phyloP scores from a whole-genome alignment of 2,329 filamentous ascomycete genomes.

The Cladosporium sp. region DNA sequence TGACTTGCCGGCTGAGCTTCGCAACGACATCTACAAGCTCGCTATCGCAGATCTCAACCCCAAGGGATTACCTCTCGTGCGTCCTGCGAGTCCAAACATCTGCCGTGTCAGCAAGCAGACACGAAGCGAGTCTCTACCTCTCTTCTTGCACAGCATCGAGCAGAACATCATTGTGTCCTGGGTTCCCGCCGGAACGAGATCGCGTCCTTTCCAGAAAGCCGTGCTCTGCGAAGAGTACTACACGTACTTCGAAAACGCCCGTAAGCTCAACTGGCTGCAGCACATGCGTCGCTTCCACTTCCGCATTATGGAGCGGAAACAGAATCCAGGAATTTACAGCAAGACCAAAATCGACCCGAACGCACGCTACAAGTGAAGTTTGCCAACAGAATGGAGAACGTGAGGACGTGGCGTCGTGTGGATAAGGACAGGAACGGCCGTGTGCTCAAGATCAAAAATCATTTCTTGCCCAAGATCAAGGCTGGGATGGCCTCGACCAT shows the following conservation, averaged over 20 bases:
- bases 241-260: neutral
- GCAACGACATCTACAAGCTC: conserved; percentile 12
- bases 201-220: neutral
- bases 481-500: neutral
- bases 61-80: neutral
- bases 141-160: conserved; percentile 3
- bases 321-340: neutral
- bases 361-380: neutral
- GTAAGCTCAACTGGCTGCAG: neutral
- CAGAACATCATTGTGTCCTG: neutral
- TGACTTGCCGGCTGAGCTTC: conserved; percentile 15
- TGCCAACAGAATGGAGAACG: neutral
- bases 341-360: neutral
- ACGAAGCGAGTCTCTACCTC: conserved; percentile 7
- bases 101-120: neutral
- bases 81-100: conserved; percentile 5
- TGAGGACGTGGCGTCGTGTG: neutral
- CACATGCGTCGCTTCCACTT: conserved; percentile 1
- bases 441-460: neutral
- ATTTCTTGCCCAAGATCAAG: neutral
- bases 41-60: neutral
- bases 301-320: neutral
- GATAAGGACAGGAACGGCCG: neutral
- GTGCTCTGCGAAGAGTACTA: neutral
- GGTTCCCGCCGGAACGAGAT: neutral